A percentile compares a stretch with the other conserved stretches of the same genome.
phyloP scores from a whole-genome alignment of 208 protist species.

The Novymonas esmeraldas region DNA sequence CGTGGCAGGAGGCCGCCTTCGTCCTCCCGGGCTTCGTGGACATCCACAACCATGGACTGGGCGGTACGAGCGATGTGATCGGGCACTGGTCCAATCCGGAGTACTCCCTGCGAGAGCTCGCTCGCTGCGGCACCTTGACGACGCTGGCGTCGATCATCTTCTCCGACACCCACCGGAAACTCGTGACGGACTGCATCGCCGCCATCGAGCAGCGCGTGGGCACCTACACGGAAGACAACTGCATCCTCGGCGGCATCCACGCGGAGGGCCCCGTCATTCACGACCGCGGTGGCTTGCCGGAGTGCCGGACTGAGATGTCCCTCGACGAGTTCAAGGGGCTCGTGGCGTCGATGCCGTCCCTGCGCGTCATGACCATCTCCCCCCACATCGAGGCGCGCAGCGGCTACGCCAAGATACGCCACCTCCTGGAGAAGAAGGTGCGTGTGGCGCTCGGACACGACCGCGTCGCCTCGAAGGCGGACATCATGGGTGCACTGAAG shows the following conservation, averaged over 20 bases:
- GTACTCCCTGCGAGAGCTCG: conserved; percentile 65
- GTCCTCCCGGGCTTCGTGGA: conserved; percentile 77
- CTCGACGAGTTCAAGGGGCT: conserved; percentile 46
- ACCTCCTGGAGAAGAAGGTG: conserved; percentile 47
- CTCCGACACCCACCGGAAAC: conserved; percentile 51
- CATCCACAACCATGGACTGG: conserved; percentile 82
- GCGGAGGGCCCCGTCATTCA: conserved; percentile 72
- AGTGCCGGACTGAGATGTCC: conserved; percentile 38
- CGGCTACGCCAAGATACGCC: conserved; percentile 52
- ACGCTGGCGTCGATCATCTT: conserved; percentile 75
- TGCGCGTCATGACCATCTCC: conserved; percentile 77
- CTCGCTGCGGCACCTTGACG: conserved; percentile 67
- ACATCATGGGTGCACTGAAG: conserved; percentile 61
- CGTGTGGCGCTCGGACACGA: conserved; percentile 65
- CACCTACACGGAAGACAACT: conserved; percentile 42
- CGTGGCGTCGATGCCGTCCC: conserved; percentile 53
- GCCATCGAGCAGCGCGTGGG: conserved; percentile 52
- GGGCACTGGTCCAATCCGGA: conserved; percentile 73
- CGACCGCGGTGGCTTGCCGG: conserved; percentile 65
- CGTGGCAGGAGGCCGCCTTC: conserved; percentile 38
- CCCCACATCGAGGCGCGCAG: conserved; percentile 51
- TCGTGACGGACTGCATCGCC: conserved; percentile 48
- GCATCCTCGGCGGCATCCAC: conserved; percentile 68
- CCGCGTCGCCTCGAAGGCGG: conserved; percentile 48
- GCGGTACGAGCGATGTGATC: conserved; percentile 62